Evolutionary conservation across 129 eudicot genomes (phyloP).

Genomic region (Flaveria linearis): DNA sequence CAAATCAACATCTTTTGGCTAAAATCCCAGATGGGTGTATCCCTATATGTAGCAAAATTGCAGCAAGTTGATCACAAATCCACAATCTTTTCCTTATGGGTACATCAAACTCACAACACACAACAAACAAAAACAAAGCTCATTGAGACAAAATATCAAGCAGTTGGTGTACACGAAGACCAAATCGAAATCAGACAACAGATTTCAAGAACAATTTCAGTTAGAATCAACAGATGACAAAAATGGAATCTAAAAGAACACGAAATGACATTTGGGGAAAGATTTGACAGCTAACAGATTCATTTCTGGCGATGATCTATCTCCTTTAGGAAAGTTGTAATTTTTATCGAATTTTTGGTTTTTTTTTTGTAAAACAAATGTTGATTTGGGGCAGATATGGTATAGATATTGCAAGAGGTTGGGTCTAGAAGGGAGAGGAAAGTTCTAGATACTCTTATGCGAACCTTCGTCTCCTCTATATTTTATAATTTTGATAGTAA

Average conservation of each 20-base stretch:
- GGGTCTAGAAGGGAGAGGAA: slow-evolving; percentile 41
- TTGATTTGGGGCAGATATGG: slow-evolving; percentile 9
- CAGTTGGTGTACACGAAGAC: slow-evolving; percentile 8
- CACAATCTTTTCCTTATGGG: slow-evolving; percentile 12
- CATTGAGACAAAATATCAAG: slow-evolving; percentile 24
- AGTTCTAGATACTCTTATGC: slow-evolving; percentile 49
- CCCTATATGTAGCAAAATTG: background rate
- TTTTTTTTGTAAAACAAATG: background rate
- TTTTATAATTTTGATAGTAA: background rate
- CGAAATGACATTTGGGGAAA: slow-evolving; percentile 31
- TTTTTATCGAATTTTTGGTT: background rate
- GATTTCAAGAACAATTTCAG: slow-evolving; percentile 21
- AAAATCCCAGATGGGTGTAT: slow-evolving; percentile 28
- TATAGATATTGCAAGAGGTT: slow-evolving; percentile 12
- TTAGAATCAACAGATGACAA: slow-evolving; percentile 23
- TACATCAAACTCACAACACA: slow-evolving; percentile 6
- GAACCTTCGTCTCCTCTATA: slow-evolving; percentile 30
- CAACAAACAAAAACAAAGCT: background rate
- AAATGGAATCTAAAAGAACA: slow-evolving; percentile 28
- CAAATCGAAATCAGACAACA: slow-evolving; percentile 2
- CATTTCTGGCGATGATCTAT: slow-evolving; percentile 31
- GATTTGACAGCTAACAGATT: slow-evolving; percentile 30
- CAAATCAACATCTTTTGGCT: slow-evolving; percentile 9
- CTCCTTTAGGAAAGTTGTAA: slow-evolving; percentile 46
- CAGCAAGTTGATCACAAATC: slow-evolving; percentile 20